phyloP scores from a whole-genome alignment of 2,329 filamentous ascomycete species.

The Epichloe baconii region DNA sequence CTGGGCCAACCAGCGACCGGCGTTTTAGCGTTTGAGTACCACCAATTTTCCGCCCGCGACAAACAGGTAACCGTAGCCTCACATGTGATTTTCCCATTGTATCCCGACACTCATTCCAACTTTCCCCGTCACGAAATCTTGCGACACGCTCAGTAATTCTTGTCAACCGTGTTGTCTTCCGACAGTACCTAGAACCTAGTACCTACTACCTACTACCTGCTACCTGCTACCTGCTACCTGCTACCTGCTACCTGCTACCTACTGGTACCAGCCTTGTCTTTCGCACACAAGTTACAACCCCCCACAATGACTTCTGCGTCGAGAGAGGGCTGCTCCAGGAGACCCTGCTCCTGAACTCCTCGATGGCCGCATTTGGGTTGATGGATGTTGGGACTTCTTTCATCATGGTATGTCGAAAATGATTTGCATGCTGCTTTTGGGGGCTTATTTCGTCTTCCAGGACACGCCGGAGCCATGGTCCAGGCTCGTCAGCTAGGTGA shows the following conservation, averaged over 20 bases:
- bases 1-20: neutral
- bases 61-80: neutral
- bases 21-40: neutral
- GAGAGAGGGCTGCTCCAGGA: conserved; percentile 18
- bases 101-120: neutral
- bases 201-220: neutral
- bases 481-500: conserved; percentile 85
- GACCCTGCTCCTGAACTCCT: conserved; percentile 41
- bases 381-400: conserved; percentile 98
- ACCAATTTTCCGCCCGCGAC: neutral
- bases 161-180: neutral
- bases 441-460: conserved; percentile 26
- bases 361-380: conserved; percentile 82
- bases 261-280: neutral
- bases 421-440: neutral
- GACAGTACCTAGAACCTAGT: too few species aligned
- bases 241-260: neutral
- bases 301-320: conserved; percentile 12
- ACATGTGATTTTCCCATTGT: neutral
- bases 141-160: neutral
- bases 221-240: too few species aligned
- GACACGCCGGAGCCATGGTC: conserved; percentile 92
- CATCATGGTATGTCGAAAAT: conserved; percentile 61
- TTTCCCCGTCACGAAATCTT: neutral
- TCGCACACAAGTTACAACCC: neutral